Conservation (phyloP, 1,284 basidiomycete genomes). For the Fomitopsis schrenkii region DNA sequence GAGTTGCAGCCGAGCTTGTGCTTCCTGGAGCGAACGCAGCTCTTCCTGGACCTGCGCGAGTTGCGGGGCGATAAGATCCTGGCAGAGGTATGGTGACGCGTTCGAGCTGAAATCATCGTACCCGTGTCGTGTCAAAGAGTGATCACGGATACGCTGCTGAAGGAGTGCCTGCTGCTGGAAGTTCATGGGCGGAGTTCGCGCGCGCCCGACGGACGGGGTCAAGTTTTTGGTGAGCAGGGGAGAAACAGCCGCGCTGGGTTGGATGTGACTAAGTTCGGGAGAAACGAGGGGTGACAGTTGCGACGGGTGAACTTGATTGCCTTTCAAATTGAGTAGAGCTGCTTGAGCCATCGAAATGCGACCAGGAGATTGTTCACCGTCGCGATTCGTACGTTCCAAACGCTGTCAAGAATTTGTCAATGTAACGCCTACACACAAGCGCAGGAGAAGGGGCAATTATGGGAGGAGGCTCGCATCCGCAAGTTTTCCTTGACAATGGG, state of each 20-base stretch:
- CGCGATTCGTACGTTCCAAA: conserved; percentile 38
- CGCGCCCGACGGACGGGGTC: not conserved
- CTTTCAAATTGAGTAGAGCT: conserved; percentile 66
- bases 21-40: not conserved
- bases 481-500: not conserved
- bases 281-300: conserved; percentile 9
- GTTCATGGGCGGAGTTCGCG: not conserved
- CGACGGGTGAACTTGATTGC: conserved; percentile 40
- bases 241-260: conserved; percentile 5
- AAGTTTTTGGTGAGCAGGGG: not conserved
- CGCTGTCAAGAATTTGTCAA: conserved; percentile 19
- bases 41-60: conserved; percentile 1
- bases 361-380: conserved; percentile 56
- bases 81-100: conserved; percentile 6
- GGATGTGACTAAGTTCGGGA: conserved; percentile 10
- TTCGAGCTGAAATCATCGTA: conserved; percentile 9
- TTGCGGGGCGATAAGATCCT: not conserved
- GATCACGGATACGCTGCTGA: conserved; percentile 4
- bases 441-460: not conserved
- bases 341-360: conserved; percentile 74
- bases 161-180: conserved; percentile 2
- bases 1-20: conserved; percentile 12
- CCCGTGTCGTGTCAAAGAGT: not conserved
- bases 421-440: not conserved
- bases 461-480: not conserved